phyloP scores from a whole-genome alignment of 768 basidiomycete species.

The Lanmaoa pseudosensibilis region DNA sequence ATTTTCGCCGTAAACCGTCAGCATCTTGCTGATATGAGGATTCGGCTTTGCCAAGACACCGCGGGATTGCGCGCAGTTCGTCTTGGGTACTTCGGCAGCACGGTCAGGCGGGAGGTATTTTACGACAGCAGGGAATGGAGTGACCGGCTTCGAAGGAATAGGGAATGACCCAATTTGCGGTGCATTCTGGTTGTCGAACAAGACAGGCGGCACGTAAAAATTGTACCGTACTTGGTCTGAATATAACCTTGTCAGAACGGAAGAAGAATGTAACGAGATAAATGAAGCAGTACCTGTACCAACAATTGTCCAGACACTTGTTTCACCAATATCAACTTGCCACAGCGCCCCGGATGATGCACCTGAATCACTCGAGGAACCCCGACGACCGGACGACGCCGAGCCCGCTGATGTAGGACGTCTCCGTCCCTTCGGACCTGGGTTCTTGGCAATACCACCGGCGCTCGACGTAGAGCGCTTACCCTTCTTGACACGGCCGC shows the following conservation, averaged over 20 bases:
- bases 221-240: constrained; percentile 90
- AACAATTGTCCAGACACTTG: constrained; percentile 92
- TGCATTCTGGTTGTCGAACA: constrained; percentile 80
- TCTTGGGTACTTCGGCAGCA: constrained; percentile 78
- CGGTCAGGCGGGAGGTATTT: constrained; percentile 91
- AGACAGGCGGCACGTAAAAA: constrained; percentile 84
- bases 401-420: constrained; percentile 79
- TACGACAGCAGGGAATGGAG: constrained; percentile 83
- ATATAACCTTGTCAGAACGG: constrained; percentile 19
- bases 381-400: constrained; percentile 63
- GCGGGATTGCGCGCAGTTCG: constrained; percentile 63
- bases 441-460: constrained; percentile 39
- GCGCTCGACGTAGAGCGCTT: constrained; percentile 79
- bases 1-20: constrained; percentile 88
- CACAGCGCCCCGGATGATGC: constrained; percentile 79
- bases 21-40: constrained; percentile 74
- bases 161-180: constrained; percentile 72
- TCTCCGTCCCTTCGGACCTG: constrained; percentile 52
- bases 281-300: constrained; percentile 63
- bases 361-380: constrained; percentile 63
- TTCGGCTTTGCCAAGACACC: constrained; percentile 74
- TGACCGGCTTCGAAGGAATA: constrained; percentile 78
- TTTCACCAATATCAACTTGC: constrained; percentile 91
- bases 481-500: constrained; percentile 77
- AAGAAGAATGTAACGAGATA: constrained; percentile 1